Conservation (phyloP, 768 basidiomycete genomes). For the Holtermannia corniformis region DNA sequence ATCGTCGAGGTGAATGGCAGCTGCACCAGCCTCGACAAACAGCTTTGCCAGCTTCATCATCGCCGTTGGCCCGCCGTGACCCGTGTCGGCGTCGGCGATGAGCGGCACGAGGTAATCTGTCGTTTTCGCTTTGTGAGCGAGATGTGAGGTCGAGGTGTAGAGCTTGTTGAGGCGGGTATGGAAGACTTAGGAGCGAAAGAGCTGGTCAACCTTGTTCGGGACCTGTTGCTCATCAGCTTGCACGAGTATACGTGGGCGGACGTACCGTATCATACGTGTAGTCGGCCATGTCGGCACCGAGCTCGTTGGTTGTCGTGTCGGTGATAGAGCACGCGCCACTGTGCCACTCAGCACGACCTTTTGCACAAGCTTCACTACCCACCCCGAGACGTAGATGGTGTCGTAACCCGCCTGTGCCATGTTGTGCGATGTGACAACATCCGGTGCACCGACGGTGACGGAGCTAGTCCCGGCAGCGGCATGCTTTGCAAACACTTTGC, state of each 20-base stretch:
- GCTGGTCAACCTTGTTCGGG: neutral
- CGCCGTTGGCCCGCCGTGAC: neutral
- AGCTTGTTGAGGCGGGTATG: no score
- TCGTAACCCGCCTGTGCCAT: slow-evolving; percentile 1
- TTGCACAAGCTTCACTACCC: no score
- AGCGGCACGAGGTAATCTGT: neutral
- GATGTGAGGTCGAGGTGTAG: neutral
- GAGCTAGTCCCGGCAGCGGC: neutral
- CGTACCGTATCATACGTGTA: neutral
- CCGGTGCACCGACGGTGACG: neutral
- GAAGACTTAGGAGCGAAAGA: neutral
- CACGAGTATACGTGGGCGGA: slow-evolving; percentile 15
- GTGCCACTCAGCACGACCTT: no score
- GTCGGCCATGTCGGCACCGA: slow-evolving; percentile 2
- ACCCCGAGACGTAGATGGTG: slow-evolving; percentile 1
- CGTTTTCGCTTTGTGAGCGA: neutral
- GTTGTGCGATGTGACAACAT: neutral
- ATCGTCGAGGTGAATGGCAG: neutral
- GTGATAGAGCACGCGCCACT: neutral
- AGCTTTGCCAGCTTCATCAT: neutral
- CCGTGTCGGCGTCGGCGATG: neutral
- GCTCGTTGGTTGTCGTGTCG: slow-evolving; percentile 1
- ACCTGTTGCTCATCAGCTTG: neutral
- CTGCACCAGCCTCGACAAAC: neutral
- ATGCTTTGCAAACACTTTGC: neutral